A percentile compares a stretch with the other conserved stretches of the same genome.
These are phyloP conservation scores for Dittrichia graveolens DNA, from an alignment of 129 eudicot genomes.

Conservation along the genomic window DNA sequence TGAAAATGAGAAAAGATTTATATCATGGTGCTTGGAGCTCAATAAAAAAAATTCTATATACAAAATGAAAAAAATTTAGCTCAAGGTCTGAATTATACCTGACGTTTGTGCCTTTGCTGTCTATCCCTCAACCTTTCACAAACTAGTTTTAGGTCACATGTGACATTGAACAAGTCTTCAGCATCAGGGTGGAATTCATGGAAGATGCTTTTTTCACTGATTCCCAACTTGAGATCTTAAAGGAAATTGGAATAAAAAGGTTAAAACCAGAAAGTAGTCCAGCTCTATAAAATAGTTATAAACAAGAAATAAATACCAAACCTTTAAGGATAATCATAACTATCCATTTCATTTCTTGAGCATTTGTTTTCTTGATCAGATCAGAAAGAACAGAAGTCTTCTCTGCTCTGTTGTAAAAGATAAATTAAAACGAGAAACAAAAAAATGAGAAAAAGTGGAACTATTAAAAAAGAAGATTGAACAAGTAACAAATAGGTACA, in stretches of 20 bases:
- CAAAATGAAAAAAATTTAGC: not conserved
- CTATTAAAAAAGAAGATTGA: not conserved
- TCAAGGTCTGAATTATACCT: conserved; percentile 48
- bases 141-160: conserved; percentile 91
- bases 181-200: conserved; percentile 99
- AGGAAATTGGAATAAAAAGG: conserved; percentile 23
- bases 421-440: conserved; percentile 10
- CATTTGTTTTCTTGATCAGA: conserved; percentile 84
- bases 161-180: conserved; percentile 97
- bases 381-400: conserved; percentile 75
- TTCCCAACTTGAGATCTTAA: conserved; percentile 90
- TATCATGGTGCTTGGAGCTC: too few relatives aligned
- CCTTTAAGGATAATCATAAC: conserved; percentile 95
- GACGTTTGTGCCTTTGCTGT: conserved; percentile 83
- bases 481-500: not conserved
- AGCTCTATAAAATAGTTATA: conserved; percentile 8
- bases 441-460: conserved; percentile 3
- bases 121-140: conserved; percentile 88
- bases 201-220: conserved; percentile 92
- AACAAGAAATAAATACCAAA: conserved; percentile 20
- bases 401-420: conserved; percentile 58
- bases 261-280: not conserved
- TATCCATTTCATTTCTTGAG: conserved; percentile 98
- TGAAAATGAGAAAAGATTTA: too few relatives aligned
- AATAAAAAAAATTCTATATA: too few relatives aligned